These are phyloP conservation scores for Cladosporium phlei DNA, from an alignment of 2,329 filamentous ascomycete genomes.

Conservation along the genomic window DNA sequence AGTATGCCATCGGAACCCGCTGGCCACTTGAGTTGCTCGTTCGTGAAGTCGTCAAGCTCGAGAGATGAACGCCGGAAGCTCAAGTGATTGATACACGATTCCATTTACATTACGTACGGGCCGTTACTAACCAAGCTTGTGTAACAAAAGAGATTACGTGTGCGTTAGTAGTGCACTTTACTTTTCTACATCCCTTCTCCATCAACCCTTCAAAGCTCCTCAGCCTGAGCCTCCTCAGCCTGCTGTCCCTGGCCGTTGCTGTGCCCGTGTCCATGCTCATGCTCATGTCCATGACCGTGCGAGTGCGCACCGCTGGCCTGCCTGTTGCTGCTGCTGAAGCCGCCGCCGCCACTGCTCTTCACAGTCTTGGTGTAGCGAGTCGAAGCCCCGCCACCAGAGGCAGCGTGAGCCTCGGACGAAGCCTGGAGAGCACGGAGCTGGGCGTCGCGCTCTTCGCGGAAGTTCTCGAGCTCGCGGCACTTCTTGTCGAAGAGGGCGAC, in stretches of 20 bases:
- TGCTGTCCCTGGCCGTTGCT: neutral
- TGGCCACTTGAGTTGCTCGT: too few species aligned
- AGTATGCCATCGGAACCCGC: too few species aligned
- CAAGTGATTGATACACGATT: too few species aligned
- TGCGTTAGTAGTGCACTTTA: too few species aligned
- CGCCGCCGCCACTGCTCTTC: slow-evolving; percentile 3
- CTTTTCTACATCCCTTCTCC: too few species aligned
- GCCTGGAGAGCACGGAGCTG: slow-evolving; percentile 2
- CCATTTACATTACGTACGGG: too few species aligned
- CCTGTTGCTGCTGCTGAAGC: neutral
- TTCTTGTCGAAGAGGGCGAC: slow-evolving; percentile 24
- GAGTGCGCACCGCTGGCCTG: neutral
- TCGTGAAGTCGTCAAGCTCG: too few species aligned
- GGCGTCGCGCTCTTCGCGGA: slow-evolving; percentile 17
- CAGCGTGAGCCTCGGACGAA: neutral
- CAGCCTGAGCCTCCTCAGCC: neutral
- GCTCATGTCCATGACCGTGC: neutral
- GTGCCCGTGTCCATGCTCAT: neutral
- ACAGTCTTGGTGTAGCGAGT: slow-evolving; percentile 3
- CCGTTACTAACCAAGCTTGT: too few species aligned
- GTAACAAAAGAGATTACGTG: too few species aligned
- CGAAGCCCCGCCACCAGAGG: neutral
- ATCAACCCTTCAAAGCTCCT: slow-evolving; percentile 7
- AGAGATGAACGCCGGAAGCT: too few species aligned
- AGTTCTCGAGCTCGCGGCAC: slow-evolving; percentile 26